Percentiles rank a stretch among this genome's conserved stretches.
These are phyloP conservation scores for Candida vartiovaarae DNA, from an alignment of 805 yeast genomes.

Conservation along the genomic window DNA sequence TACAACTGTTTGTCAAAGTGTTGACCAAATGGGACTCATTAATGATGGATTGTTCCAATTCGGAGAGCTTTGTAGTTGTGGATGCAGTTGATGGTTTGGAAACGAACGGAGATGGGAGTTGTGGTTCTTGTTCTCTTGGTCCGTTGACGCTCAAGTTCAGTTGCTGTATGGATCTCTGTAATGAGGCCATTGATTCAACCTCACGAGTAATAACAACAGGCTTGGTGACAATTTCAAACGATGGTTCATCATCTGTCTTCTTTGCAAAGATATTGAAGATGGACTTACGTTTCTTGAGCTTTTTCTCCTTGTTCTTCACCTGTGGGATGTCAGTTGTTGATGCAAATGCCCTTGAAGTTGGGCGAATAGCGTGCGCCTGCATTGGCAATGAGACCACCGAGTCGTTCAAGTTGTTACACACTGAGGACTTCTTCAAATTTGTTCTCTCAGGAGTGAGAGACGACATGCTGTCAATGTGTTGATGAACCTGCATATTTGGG, in stretches of 20 bases:
- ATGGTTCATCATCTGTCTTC: conserved; percentile 13
- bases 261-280: conserved; percentile 17
- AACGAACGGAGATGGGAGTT: conserved; percentile 4
- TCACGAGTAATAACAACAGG: background rate
- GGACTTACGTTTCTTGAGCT: conserved; percentile 14
- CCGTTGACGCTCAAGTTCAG: background rate
- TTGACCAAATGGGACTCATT: conserved; percentile 2
- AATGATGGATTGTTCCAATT: conserved; percentile 8
- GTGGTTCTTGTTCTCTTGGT: background rate
- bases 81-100: background rate
- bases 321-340: background rate
- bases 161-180: conserved; percentile 6
- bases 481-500: background rate
- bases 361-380: background rate
- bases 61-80: background rate
- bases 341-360: background rate
- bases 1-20: conserved; percentile 10
- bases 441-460: background rate
- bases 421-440: background rate
- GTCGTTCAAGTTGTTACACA: conserved; percentile 2
- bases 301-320: background rate
- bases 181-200: conserved; percentile 8
- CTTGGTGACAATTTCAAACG: conserved; percentile 21
- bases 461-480: background rate
- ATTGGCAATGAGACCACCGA: conserved; percentile 13